These are phyloP conservation scores for Echinosophora koreensis DNA, from an alignment of 306 rosid species.

Conservation along the genomic window DNA sequence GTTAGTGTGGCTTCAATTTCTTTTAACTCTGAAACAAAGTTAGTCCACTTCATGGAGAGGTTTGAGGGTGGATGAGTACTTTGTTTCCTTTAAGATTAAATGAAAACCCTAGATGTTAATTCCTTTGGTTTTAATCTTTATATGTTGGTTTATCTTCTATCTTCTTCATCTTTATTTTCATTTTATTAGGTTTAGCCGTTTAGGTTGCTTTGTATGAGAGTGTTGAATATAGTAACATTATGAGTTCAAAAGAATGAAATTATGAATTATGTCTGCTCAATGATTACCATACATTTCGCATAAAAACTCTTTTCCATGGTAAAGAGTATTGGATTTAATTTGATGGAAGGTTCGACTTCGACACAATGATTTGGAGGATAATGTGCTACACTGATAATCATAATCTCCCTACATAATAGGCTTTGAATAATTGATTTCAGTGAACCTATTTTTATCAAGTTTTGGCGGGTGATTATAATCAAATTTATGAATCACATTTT, in stretches of 20 bases:
- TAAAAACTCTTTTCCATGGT: neutral
- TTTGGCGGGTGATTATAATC: conserved; percentile 37
- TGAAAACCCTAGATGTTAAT: conserved; percentile 65
- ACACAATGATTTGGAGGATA: conserved; percentile 32
- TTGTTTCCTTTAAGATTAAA: conserved; percentile 36
- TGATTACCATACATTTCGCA: neutral
- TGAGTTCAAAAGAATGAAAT: conserved; percentile 44
- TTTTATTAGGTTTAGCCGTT: conserved; percentile 35
- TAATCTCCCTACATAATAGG: conserved; percentile 11
- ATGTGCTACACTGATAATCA: conserved; percentile 25
- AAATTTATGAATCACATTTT: conserved; percentile 17
- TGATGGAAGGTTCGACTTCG: conserved; percentile 33
- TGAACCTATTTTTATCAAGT: conserved; percentile 6
- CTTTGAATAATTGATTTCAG: conserved; percentile 20
- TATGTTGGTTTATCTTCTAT: neutral
- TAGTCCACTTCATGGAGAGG: conserved; percentile 31
- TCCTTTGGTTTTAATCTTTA: conserved; percentile 19
- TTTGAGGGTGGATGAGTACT: conserved; percentile 40
- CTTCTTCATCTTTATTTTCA: neutral
- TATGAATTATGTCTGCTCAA: neutral
- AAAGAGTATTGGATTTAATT: conserved; percentile 23
- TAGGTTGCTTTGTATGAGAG: conserved; percentile 54
- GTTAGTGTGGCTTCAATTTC: conserved; percentile 32
- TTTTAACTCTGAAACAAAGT: conserved; percentile 32
- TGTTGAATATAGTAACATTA: conserved; percentile 47